phyloP scores from a whole-genome alignment of 2,329 filamentous ascomycete genomes.

The Trichoderma asperellum region DNA sequence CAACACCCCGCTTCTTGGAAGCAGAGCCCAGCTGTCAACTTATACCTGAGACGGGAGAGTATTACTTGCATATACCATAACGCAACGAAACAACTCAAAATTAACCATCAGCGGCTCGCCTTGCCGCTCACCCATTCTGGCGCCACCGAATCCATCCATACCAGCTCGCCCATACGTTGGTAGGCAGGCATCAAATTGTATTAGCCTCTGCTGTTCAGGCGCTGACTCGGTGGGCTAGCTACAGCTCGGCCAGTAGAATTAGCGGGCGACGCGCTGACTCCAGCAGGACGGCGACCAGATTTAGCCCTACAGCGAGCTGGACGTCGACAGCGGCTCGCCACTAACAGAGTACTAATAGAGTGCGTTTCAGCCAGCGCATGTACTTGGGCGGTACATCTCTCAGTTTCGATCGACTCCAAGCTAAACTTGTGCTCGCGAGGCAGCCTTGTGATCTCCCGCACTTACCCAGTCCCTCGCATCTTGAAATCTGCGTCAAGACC shows the following conservation, averaged over 20 bases:
- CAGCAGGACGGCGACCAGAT: constrained; percentile 31
- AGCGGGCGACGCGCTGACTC: constrained; percentile 44
- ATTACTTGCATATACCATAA: constrained; percentile 12
- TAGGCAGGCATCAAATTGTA: not conserved
- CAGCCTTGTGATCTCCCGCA: constrained; percentile 27
- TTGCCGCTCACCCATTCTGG: constrained; percentile 25
- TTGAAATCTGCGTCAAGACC: constrained; percentile 16
- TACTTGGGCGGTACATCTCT: constrained; percentile 4
- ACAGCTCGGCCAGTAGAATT: constrained; percentile 40
- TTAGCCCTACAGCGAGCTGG: not conserved
- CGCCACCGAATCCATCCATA: constrained; percentile 14
- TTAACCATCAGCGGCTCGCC: not conserved
- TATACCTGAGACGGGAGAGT: constrained; percentile 7
- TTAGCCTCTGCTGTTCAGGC: constrained; percentile 16
- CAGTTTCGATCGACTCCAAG: not conserved
- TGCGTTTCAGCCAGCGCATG: not conserved
- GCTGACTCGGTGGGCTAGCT: constrained; percentile 39
- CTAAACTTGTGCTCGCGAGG: constrained; percentile 1
- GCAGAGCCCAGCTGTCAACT: not conserved
- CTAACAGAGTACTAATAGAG: constrained; percentile 12
- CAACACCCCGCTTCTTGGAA: constrained; percentile 7
- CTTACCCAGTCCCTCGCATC: not conserved
- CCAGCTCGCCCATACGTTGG: not conserved
- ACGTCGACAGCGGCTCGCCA: constrained; percentile 18
- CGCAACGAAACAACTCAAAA: constrained; percentile 6